Percentiles rank a stretch among this genome's conserved stretches.
These are phyloP conservation scores for Ascochyta lentis DNA, from an alignment of 2,329 filamentous ascomycete genomes.

Conservation along the genomic window DNA sequence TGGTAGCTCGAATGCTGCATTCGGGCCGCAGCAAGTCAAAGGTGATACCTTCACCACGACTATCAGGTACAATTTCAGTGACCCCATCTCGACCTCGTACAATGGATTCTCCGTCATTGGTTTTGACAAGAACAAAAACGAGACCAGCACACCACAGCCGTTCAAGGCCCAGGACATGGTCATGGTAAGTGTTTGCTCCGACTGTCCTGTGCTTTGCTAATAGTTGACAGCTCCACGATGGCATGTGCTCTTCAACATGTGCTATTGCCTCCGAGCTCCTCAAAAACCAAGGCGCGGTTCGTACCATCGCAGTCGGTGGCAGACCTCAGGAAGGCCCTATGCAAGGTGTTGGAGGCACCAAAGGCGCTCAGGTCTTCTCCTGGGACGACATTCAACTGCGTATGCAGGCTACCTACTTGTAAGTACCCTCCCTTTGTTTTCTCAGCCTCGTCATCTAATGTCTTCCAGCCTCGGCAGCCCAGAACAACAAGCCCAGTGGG, in stretches of 20 bases:
- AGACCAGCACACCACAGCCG: conserved; percentile 41
- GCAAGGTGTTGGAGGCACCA: conserved; percentile 55
- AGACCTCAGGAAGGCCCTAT: conserved; percentile 51
- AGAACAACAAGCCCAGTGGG: conserved; percentile 39
- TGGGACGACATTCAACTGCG: conserved; percentile 44
- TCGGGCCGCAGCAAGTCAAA: conserved; percentile 42
- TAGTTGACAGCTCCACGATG: conserved; percentile 45
- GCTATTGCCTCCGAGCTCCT: conserved; percentile 56
- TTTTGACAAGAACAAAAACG: conserved; percentile 37
- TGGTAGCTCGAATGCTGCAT: conserved; percentile 46
- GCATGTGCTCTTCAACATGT: conserved; percentile 57
- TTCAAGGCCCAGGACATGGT: conserved; percentile 51
- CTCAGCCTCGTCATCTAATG: not conserved
- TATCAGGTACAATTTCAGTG: conserved; percentile 48
- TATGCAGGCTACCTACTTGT: conserved; percentile 41
- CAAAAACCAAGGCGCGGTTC: conserved; percentile 53
- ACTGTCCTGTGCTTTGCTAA: conserved; percentile 1
- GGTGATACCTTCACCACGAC: conserved; percentile 46
- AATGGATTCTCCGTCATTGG: conserved; percentile 41
- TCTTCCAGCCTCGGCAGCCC: conserved; percentile 35
- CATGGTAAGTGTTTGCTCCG: conserved; percentile 31
- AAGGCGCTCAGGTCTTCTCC: conserved; percentile 50
- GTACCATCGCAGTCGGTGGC: conserved; percentile 53
- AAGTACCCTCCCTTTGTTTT: not conserved
- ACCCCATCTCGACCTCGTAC: conserved; percentile 39